Evolutionary conservation across 192 early-diverging fungal genomes (phyloP).

Genomic region (Coemansia sp.): DNA sequence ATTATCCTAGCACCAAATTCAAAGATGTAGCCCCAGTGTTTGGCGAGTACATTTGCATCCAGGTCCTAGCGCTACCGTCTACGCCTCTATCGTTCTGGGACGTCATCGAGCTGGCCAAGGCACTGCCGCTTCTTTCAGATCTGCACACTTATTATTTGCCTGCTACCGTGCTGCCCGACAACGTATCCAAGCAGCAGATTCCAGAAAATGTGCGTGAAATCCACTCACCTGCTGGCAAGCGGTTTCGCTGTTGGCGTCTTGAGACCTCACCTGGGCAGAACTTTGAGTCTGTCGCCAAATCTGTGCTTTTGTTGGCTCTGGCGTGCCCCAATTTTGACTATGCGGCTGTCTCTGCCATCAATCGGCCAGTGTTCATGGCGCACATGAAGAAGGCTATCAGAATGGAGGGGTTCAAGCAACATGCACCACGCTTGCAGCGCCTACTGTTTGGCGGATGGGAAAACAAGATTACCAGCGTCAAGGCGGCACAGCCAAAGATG

Average conservation of each 20-base stretch:
- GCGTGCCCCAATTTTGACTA: not conserved
- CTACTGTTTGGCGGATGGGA: not conserved
- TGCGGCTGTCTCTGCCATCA: not conserved
- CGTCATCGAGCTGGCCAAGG: not conserved
- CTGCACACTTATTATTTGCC: not conserved
- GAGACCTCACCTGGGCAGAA: not conserved
- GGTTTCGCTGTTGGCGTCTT: not conserved
- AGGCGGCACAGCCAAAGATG: not conserved
- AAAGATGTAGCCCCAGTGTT: not conserved
- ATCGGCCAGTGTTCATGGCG: not conserved
- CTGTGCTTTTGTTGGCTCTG: not conserved
- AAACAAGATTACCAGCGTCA: not conserved
- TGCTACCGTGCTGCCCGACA: not conserved
- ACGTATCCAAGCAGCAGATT: not conserved
- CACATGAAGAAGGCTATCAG: not conserved
- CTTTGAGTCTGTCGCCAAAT: not conserved
- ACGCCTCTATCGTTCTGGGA: not conserved
- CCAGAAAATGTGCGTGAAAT: not conserved
- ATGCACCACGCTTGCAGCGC: not conserved
- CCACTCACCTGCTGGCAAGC: not conserved
- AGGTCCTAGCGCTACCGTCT: not conserved
- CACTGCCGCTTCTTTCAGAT: not conserved
- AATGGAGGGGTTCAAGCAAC: not conserved
- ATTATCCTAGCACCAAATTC: not conserved
- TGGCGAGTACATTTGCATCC: not conserved